phyloP scores from a whole-genome alignment of 2,329 filamentous ascomycete species.

The Colletotrichum eleusines region DNA sequence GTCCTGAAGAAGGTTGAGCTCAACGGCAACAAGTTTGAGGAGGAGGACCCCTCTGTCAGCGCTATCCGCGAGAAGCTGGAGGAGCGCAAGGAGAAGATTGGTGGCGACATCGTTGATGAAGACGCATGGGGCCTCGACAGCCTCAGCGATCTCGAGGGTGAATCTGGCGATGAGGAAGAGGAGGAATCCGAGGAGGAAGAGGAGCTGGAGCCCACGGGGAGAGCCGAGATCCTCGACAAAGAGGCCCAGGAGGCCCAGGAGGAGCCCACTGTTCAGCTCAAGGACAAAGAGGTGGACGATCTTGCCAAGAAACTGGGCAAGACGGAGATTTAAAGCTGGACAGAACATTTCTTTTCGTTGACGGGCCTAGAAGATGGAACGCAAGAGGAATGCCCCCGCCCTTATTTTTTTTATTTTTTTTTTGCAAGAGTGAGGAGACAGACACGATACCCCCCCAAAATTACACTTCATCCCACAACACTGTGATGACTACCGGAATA shows the following conservation, averaged over 20 bases:
- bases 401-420: no score
- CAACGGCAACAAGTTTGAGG: slow-evolving; percentile 94
- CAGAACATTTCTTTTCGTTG: slow-evolving; percentile 32
- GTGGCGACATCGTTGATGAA: slow-evolving; percentile 76
- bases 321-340: slow-evolving; percentile 65
- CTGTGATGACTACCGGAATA: background rate
- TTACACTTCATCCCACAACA: slow-evolving; percentile 34
- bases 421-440: slow-evolving; percentile 31
- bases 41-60: slow-evolving; percentile 82
- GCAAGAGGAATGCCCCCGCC: slow-evolving; percentile 38
- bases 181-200: slow-evolving; percentile 76
- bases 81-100: slow-evolving; percentile 80
- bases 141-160: slow-evolving; percentile 86
- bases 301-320: slow-evolving; percentile 82
- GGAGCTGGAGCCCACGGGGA: slow-evolving; percentile 68
- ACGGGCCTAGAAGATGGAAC: slow-evolving; percentile 40
- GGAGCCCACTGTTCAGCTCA: slow-evolving; percentile 76
- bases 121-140: slow-evolving; percentile 88
- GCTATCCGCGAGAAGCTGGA: slow-evolving; percentile 79
- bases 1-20: slow-evolving; percentile 87
- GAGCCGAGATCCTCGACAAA: slow-evolving; percentile 76
- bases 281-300: slow-evolving; percentile 84
- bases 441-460: slow-evolving; percentile 43
- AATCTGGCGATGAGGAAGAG: slow-evolving; percentile 76
- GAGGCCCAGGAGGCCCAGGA: slow-evolving; percentile 79